A percentile compares a stretch with the other conserved stretches of the same genome.
Evolutionary conservation across 495 filamentous ascomycete genomes (phyloP).

Genomic region (Cercophora samala): DNA sequence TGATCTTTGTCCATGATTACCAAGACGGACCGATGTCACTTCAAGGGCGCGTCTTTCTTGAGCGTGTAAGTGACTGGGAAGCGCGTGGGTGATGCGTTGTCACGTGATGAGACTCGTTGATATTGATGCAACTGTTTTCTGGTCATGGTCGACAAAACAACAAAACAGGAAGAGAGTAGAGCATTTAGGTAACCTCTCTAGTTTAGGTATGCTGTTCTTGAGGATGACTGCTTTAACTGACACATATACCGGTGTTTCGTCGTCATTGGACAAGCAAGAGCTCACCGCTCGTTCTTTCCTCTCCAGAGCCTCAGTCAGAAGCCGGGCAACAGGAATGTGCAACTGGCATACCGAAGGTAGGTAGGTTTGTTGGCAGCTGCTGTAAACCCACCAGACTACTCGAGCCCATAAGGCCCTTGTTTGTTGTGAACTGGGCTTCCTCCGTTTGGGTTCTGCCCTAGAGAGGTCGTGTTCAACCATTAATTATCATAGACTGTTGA

Average conservation of each 20-base stretch:
- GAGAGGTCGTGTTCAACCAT: not conserved
- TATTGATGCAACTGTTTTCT: not conserved
- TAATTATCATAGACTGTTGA: not conserved
- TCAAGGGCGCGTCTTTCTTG: constrained; percentile 24
- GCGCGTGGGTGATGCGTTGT: constrained; percentile 24
- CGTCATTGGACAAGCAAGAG: not conserved
- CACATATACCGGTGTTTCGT: not conserved
- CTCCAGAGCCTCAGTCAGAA: not conserved
- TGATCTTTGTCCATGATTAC: not conserved
- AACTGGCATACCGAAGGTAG: too few species aligned
- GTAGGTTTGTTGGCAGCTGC: not conserved
- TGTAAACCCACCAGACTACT: not conserved
- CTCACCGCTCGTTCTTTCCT: not conserved
- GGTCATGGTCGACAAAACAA: not conserved
- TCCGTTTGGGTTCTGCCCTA: not conserved
- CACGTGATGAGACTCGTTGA: constrained; percentile 19
- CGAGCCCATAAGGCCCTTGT: not conserved
- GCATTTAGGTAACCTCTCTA: too few species aligned
- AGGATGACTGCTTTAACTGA: too few species aligned
- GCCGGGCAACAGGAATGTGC: not conserved
- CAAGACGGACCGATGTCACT: constrained; percentile 18
- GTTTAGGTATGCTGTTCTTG: too few species aligned
- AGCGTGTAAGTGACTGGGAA: not conserved
- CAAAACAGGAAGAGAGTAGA: not conserved
- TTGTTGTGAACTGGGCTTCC: not conserved